Evolutionary conservation across 805 yeast genomes (phyloP).

Genomic region (Candida qinlingensis): DNA sequence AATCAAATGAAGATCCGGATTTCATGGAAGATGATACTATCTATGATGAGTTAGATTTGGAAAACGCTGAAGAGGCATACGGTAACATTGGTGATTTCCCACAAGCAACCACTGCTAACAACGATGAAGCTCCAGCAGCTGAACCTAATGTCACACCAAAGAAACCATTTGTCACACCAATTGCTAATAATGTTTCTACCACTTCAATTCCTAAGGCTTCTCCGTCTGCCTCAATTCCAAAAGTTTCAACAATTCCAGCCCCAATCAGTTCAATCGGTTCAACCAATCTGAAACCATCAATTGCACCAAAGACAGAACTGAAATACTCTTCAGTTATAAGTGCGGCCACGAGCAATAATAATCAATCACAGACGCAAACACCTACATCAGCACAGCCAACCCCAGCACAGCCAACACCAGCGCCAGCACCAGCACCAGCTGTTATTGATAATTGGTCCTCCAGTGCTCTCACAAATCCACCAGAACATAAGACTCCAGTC

Average conservation of each 20-base stretch:
- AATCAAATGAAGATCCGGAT: slow-evolving; percentile 87
- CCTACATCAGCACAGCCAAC: neutral
- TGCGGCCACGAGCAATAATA: slow-evolving; percentile 11
- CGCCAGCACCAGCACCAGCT: slow-evolving; percentile 13
- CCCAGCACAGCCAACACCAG: neutral
- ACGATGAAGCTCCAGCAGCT: slow-evolving; percentile 9
- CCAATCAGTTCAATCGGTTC: slow-evolving; percentile 1
- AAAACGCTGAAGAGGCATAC: slow-evolving; percentile 48
- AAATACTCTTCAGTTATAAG: slow-evolving; percentile 47
- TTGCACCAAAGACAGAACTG: slow-evolving; percentile 49
- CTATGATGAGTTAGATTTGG: slow-evolving; percentile 79
- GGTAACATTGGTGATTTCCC: slow-evolving; percentile 42
- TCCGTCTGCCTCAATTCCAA: slow-evolving; percentile 6
- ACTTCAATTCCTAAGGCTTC: slow-evolving; percentile 3
- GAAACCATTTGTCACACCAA: slow-evolving; percentile 26
- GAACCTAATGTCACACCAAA: slow-evolving; percentile 28
- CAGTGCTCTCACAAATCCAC: slow-evolving; percentile 1
- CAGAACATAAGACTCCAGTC: slow-evolving; percentile 8
- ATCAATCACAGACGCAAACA: neutral
- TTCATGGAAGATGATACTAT: slow-evolving; percentile 91
- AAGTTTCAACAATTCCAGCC: slow-evolving; percentile 4
- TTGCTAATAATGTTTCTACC: neutral
- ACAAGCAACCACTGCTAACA: slow-evolving; percentile 8
- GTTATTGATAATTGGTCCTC: slow-evolving; percentile 7
- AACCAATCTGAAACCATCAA: slow-evolving; percentile 44